Base-by-base conservation (phyloP, 768 basidiomycete species). In the Glaciozyma antarctica region DNA sequence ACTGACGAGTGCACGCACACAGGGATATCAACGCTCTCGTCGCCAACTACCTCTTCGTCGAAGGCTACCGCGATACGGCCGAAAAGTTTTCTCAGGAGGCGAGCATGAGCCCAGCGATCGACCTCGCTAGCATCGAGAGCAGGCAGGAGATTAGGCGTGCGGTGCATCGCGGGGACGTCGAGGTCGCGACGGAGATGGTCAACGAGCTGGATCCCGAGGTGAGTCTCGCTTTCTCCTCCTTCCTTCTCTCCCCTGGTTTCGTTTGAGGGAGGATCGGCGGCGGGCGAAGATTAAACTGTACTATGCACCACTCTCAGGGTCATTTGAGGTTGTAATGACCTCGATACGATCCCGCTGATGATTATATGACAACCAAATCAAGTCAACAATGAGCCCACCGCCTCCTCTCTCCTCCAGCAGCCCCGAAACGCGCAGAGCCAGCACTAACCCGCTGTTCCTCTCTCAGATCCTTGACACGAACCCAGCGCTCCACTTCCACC, bases 151-250 rank as follows among this genome's bases (percentile, higher is more conserved):
- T 99, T 59, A 85, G 92, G 21, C 88, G 94, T 74, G 92, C 93
- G 2, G 79, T 98, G 43, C 90, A 97, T 74, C 84, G 89, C 44
- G 95, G 95, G 8, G 87, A 97, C 73, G 88, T 98, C 21, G 89
- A 93, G 75, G 89, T 90, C 68, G 95, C 95, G 28, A 94, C 98
- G 64, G 85, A 87, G n/a, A 81, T 87, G 49, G 89, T 95, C 47
- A 97, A 98, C 73, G 94, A 98, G 76, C 77, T 98, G 71, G 90
- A 98, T 76, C 89, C 91, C 34, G 93, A 97, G 86, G 95, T 98
- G 78, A 80, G 89, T 77, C 41, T 72, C 44, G 19, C 15, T 73
- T 45, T 30, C 24, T 28, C 16, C 47, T 32, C 58, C 41, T 85
- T 81, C 78, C 74, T 74, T 76, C 62, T 32, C 32, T 30, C 47